phyloP scores from a whole-genome alignment of 768 basidiomycete genomes.

The Cyathus striatus region DNA sequence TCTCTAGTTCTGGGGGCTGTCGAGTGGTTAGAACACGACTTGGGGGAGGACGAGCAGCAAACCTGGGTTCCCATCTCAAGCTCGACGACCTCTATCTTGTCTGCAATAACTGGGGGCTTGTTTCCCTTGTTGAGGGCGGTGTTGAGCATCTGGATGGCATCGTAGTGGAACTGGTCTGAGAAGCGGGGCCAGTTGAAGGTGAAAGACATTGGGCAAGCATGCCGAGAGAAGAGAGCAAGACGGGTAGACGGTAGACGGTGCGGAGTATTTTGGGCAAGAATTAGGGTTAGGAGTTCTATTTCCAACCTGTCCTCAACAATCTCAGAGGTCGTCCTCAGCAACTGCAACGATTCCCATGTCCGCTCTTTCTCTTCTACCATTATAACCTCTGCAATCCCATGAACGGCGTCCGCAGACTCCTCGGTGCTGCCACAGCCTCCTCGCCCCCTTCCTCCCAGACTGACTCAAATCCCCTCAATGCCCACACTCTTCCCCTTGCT shows the following conservation, averaged over 20 bases:
- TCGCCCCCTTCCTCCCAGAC: conserved; percentile 20
- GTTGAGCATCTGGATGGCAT: conserved; percentile 96
- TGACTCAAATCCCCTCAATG: conserved; percentile 9
- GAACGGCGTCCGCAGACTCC: conserved; percentile 71
- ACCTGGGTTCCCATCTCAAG: conserved; percentile 99
- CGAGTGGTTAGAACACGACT: conserved; percentile 1
- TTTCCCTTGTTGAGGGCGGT: conserved; percentile 95
- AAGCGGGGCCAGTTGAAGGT: conserved; percentile 97
- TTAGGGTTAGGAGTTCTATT: too few relatives aligned
- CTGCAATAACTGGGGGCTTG: conserved; percentile 96
- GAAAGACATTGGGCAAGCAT: conserved; percentile 58
- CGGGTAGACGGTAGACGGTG: neutral
- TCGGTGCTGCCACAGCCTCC: conserved; percentile 34
- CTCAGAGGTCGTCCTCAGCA: too few relatives aligned
- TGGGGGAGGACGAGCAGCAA: conserved; percentile 1
- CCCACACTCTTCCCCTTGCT: conserved; percentile 16
- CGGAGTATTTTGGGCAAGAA: conserved; percentile 7
- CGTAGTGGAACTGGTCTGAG: conserved; percentile 92
- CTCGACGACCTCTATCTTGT: conserved; percentile 96
- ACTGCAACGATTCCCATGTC: too few relatives aligned
- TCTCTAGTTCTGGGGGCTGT: conserved; percentile 94
- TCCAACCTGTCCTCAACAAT: too few relatives aligned
- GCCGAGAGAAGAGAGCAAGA: conserved; percentile 2
- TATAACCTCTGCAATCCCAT: too few relatives aligned
- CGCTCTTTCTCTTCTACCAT: too few relatives aligned